Evolutionary conservation across 352 stramenopile genomes (phyloP), one percentile per base, ranked within the genome.

Genomic region (Globisporangium abappressorium): DNA sequence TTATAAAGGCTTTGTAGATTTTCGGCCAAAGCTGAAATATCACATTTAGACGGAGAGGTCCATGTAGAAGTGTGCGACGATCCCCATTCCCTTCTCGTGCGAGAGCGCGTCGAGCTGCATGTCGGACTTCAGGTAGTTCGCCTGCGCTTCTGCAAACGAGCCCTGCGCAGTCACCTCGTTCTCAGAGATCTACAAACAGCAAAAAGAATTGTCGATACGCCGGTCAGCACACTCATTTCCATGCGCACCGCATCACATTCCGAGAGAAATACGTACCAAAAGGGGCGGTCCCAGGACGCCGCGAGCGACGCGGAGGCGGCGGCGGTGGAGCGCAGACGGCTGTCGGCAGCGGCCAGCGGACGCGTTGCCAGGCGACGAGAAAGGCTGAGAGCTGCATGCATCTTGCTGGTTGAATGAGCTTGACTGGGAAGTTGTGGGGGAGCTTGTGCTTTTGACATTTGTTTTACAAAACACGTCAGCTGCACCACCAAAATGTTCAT

Each of bases 21-120:
- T 26, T 26, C 24, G 24, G 24, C 24, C 24, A 26, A n/a, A n/a
- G 24, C 24, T 26, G 24, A 26, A 26, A 26, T 26, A 26, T 0
- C 24, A 26, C 24, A 26, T 26, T 26, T 26, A 0, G 24, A 26
- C 24, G 24, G 24, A 26, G 24, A 26, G 95, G 82, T 99, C 97
- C 97, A 99, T 99, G 84, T 99, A 99, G 72, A 98, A 99, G 65
- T 99, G 97, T n/a, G 96, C 96, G 28, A 99, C 96, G 67, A 99
- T 95, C 55, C 95, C 95, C 79, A 98, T 97, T 64, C 98, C 98
- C 68, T 97, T 95, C 33, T 89, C 77, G 51, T 96, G 75, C 20
- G 99, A 77, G 59, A 92, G 73, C 68, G 84, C 79, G 36, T 98
- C 82, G 4, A 99, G 74, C 11, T 96, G 73, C 75, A 82, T 76